Evolutionary conservation across 2,329 filamentous ascomycete species (phyloP).

Genomic region (Monosporascus sp.): DNA sequence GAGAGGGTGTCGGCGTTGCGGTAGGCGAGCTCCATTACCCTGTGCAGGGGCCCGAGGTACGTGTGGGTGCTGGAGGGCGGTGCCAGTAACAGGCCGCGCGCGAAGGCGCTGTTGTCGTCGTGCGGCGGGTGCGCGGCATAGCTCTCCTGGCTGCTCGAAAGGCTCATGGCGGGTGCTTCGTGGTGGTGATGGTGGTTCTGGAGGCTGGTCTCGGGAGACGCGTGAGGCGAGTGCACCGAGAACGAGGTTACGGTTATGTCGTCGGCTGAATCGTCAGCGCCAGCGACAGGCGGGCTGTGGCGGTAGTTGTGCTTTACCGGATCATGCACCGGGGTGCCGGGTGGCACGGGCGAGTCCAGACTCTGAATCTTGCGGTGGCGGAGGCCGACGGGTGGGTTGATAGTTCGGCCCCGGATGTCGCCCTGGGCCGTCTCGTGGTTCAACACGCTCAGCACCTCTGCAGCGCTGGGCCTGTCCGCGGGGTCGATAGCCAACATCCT

Average conservation of each 20-base stretch:
- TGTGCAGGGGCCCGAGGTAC: constrained; percentile 22
- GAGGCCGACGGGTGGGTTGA: constrained; percentile 35
- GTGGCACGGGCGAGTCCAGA: constrained; percentile 47
- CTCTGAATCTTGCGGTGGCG: constrained; percentile 46
- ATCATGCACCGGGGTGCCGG: constrained; percentile 46
- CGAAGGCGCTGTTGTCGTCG: constrained; percentile 16
- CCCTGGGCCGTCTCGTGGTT: constrained; percentile 57
- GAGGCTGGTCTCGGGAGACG: constrained; percentile 23
- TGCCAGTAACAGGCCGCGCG: constrained; percentile 8
- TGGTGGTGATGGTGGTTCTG: constrained; percentile 25
- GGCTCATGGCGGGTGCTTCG: constrained; percentile 31
- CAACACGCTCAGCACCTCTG: constrained; percentile 76
- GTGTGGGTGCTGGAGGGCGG: constrained; percentile 12
- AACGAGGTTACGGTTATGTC: constrained; percentile 19
- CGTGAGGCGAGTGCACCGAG: constrained; percentile 21
- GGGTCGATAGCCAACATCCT: constrained; percentile 75
- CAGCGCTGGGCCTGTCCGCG: constrained; percentile 71
- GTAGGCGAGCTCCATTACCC: constrained; percentile 22
- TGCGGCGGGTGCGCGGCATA: constrained; percentile 23
- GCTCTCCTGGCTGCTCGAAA: constrained; percentile 38
- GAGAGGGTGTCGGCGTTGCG: constrained; percentile 27
- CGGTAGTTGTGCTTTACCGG: constrained; percentile 17
- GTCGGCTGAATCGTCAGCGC: constrained; percentile 23
- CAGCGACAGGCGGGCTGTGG: constrained; percentile 11
- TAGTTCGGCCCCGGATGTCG: constrained; percentile 31